Percentiles rank a stretch among this genome's conserved stretches.
Conservation (phyloP, 2,329 filamentous ascomycete species). For the Orbilia ellipsospora region DNA sequence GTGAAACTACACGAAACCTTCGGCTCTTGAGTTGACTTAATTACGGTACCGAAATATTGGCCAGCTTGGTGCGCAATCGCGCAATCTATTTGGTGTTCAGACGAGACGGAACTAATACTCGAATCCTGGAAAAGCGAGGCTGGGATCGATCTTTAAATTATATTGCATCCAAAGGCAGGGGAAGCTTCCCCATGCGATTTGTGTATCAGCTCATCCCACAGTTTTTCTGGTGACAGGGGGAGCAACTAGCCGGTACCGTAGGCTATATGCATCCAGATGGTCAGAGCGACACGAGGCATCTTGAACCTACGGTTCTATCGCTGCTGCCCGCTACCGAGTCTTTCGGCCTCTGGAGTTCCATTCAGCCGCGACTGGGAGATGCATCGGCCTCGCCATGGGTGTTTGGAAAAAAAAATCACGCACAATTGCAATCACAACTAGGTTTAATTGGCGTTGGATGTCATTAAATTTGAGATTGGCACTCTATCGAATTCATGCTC, state of each 20-base stretch:
- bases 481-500: neutral
- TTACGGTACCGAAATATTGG: constrained; percentile 34
- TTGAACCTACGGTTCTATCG: constrained; percentile 6
- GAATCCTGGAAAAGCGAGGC: constrained; percentile 17
- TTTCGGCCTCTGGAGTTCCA: constrained; percentile 1
- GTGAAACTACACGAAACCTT: neutral
- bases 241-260: constrained; percentile 8
- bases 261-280: constrained; percentile 15
- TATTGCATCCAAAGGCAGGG: constrained; percentile 19
- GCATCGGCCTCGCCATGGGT: constrained; percentile 4
- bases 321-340: too few species aligned
- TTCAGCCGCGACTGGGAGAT: constrained; percentile 36
- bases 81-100: constrained; percentile 22
- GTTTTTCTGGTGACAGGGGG: constrained; percentile 3
- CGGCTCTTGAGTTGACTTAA: constrained; percentile 8
- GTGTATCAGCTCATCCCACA: neutral
- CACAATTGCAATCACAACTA: constrained; percentile 20
- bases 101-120: constrained; percentile 21
- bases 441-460: neutral
- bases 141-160: constrained; percentile 53
- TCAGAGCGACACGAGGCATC: constrained; percentile 32
- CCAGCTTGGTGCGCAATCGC: constrained; percentile 18
- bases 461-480: constrained; percentile 2
- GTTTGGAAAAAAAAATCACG: constrained; percentile 34
- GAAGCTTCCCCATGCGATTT: constrained; percentile 35